A percentile compares a stretch with the other conserved stretches of the same genome.
Evolutionary conservation across 1,284 basidiomycete species (phyloP).

Genomic region (Austroboletus niveus): DNA sequence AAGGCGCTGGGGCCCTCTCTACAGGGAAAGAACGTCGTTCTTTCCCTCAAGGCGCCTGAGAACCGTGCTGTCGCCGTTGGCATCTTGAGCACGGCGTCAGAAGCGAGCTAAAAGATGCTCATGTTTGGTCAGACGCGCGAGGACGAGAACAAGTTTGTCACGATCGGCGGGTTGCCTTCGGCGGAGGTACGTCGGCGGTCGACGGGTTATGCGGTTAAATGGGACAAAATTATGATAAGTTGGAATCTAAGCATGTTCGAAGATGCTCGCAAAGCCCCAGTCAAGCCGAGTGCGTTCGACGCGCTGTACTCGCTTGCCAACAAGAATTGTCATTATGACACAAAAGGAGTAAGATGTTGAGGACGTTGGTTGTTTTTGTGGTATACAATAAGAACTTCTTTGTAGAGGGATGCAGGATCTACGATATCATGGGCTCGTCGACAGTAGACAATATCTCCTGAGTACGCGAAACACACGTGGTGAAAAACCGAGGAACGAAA

Average conservation of each 20-base stretch:
- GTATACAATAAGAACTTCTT: too few species aligned
- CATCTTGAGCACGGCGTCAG: conserved; percentile 13
- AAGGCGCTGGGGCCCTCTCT: conserved; percentile 9
- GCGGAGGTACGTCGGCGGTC: conserved; percentile 19
- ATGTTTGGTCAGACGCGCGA: conserved; percentile 25
- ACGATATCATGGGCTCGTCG: too few species aligned
- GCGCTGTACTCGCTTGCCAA: conserved; percentile 8
- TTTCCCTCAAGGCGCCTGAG: conserved; percentile 24
- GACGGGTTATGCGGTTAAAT: conserved; percentile 10
- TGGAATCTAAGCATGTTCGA: too few species aligned
- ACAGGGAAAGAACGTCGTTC: conserved; percentile 1
- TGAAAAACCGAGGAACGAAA: too few species aligned
- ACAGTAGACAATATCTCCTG: too few species aligned
- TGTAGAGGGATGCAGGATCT: too few species aligned
- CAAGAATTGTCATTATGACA: conserved; percentile 10
- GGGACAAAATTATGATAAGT: too few species aligned
- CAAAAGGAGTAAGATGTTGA: neutral
- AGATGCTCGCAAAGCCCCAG: too few species aligned
- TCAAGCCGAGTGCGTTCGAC: neutral
- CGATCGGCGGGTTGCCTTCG: conserved; percentile 23
- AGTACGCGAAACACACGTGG: too few species aligned
- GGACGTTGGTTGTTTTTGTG: too few species aligned
- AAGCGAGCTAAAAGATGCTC: conserved; percentile 6
- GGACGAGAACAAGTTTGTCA: conserved; percentile 23
- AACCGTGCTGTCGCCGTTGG: conserved; percentile 15